Conservation (phyloP, 2,329 filamentous ascomycete species). For the Paecilomyces formosus region DNA sequence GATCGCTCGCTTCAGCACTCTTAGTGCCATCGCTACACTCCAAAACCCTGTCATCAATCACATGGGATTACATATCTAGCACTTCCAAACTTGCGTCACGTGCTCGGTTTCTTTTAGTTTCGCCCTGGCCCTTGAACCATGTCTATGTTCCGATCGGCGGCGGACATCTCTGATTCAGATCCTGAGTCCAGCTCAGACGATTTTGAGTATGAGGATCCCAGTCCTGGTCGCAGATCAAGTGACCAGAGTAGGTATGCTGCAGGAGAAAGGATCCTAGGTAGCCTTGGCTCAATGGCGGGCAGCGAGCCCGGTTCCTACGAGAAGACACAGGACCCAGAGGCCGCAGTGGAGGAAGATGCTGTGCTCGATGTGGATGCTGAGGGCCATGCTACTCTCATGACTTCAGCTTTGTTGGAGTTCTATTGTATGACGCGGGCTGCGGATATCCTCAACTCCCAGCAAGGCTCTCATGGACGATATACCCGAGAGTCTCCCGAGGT, state of each 20-base stretch:
- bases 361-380: slow-evolving; percentile 24
- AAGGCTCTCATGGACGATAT: slow-evolving; percentile 25
- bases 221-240: background rate
- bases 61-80: background rate
- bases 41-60: background rate
- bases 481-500: slow-evolving; percentile 36
- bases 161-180: slow-evolving; percentile 31
- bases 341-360: slow-evolving; percentile 1
- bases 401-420: slow-evolving; percentile 37
- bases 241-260: background rate
- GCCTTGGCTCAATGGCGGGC: background rate
- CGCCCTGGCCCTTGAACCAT: slow-evolving; percentile 14
- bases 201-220: slow-evolving; percentile 10
- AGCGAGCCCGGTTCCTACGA: slow-evolving; percentile 7
- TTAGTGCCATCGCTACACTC: background rate
- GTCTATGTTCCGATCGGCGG: slow-evolving; percentile 34
- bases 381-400: slow-evolving; percentile 34
- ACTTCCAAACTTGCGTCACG: background rate
- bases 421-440: slow-evolving; percentile 37
- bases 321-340: slow-evolving; percentile 11
- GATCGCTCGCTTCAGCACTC: background rate
- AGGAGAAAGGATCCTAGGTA: background rate
- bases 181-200: slow-evolving; percentile 22
- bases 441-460: slow-evolving; percentile 35
- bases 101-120: background rate